phyloP scores from a whole-genome alignment of 139 green algal genomes.

The Axilococcus clingmanii region DNA sequence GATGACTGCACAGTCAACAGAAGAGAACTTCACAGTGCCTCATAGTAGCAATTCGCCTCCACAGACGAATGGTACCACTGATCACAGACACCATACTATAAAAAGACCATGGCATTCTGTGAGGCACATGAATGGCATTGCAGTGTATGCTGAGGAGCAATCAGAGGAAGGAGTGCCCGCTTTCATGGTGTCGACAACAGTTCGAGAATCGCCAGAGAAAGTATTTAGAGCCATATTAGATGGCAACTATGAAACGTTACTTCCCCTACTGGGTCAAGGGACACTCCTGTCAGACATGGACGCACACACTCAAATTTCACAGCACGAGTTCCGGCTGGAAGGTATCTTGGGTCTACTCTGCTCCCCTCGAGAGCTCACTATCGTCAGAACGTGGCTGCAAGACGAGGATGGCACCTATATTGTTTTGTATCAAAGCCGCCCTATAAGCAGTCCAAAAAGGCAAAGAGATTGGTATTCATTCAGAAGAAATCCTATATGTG shows the following conservation, averaged over 20 bases:
- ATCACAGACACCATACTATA: too few species aligned
- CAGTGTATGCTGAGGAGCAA: conserved; percentile 25
- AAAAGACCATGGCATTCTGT: conserved; percentile 27
- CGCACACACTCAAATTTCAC: conserved; percentile 9
- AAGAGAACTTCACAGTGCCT: too few species aligned
- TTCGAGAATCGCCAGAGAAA: conserved; percentile 21
- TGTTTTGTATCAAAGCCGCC: conserved; percentile 26
- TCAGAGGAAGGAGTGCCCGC: conserved; percentile 16
- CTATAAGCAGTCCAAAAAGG: not conserved
- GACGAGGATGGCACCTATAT: conserved; percentile 44
- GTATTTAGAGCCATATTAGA: conserved; percentile 12
- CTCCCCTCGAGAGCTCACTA: conserved; percentile 19
- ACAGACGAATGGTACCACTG: too few species aligned
- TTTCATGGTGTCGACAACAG: conserved; percentile 34
- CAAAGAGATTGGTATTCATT: not conserved
- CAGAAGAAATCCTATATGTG: conserved; percentile 13
- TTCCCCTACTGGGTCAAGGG: not conserved
- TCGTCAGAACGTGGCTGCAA: conserved; percentile 33
- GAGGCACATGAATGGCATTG: conserved; percentile 26
- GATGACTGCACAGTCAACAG: too few species aligned
- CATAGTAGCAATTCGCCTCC: too few species aligned
- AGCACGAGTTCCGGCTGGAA: not conserved
- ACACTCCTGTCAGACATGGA: conserved; percentile 17
- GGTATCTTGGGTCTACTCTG: not conserved
- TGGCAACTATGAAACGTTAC: not conserved